Conservation (phyloP, 257 asterid genomes). For the Eustoma russellianum region DNA sequence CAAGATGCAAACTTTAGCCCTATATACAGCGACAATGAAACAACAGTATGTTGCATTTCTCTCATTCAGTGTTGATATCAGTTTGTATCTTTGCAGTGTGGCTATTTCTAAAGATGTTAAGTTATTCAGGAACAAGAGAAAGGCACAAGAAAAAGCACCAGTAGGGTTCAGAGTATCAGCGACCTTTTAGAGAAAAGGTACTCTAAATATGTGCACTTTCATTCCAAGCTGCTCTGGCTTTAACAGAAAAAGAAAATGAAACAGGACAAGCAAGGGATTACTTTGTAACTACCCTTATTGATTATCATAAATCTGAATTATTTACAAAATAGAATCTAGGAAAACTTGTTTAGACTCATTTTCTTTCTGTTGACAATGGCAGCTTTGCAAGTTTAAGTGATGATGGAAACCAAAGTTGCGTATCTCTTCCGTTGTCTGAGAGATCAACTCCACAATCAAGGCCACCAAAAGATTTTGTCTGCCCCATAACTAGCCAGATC, state of each 20-base stretch:
- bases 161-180: conserved; percentile 20
- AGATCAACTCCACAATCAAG: conserved; percentile 55
- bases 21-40: conserved; percentile 40
- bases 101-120: conserved; percentile 16
- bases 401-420: conserved; percentile 43
- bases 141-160: conserved; percentile 22
- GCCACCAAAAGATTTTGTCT: conserved; percentile 84
- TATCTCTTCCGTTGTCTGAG: conserved; percentile 52
- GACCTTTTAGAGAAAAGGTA: conserved; percentile 52
- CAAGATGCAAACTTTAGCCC: conserved; percentile 40
- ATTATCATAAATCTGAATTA: not conserved
- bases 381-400: conserved; percentile 40
- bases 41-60: conserved; percentile 37
- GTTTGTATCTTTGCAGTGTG: not conserved
- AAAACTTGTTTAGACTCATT: not conserved
- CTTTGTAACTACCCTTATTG: not conserved
- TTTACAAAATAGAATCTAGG: not conserved
- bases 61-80: conserved; percentile 6
- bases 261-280: not conserved
- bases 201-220: not conserved
- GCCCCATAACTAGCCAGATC: conserved; percentile 78
- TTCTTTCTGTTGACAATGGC: conserved; percentile 10
- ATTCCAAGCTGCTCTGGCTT: no score
- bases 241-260: not conserved
- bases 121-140: conserved; percentile 44